Base-by-base conservation (phyloP, 345 rosid species). In the Gossypium turneri region DNA sequence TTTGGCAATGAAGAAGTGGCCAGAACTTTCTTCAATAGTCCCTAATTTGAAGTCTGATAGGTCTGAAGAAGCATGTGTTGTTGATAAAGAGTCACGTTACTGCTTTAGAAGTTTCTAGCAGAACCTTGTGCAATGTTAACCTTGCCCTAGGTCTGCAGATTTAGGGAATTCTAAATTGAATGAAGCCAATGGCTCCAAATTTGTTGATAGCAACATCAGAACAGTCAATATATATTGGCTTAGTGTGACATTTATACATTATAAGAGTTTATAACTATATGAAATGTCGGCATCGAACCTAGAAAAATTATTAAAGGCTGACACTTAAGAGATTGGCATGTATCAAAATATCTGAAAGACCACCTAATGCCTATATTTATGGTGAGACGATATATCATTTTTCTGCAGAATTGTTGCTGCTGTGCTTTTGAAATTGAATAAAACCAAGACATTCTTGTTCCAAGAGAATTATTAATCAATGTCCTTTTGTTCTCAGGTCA, bases 401-500 rank as follows among this genome's bases (percentile, higher is more conserved):
- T 65, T n/a, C 51, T 43, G 69, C 50, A 41, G 4, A 41, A n/a
- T 11, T 64, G 1, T 64, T 64, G 25, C 19, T 64, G 25, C 50
- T 43, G 25, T 61, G 56, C 2, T 61, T 47, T 20, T 48, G 51
- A 48, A 45, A 65, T 73, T 15, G 6, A 61, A 56, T 65, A 47
- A 77, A 38, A 47, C 61, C 16, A 65, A 27, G 29, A 47, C 25
- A 34, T 56, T 56, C 50, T 58, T 72, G 53, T 73, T 67, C 22
- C 25, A 22, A 4, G 11, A 55, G 60, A 25, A 61, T 27, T 75
- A 47, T 20, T 63, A 64, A 20, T 63, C 17, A 64, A 20, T 63
- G 15, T 64, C 56, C 56, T 47, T 58, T 70, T 58, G 72, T 77
- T 77, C 78, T 79, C 79, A 94, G 98, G 83, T 94, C 98, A 73